Percentiles rank a stretch among this genome's conserved stretches.
phyloP scores from a whole-genome alignment of 306 rosid genomes.

The Heteromeles arbutifolia region DNA sequence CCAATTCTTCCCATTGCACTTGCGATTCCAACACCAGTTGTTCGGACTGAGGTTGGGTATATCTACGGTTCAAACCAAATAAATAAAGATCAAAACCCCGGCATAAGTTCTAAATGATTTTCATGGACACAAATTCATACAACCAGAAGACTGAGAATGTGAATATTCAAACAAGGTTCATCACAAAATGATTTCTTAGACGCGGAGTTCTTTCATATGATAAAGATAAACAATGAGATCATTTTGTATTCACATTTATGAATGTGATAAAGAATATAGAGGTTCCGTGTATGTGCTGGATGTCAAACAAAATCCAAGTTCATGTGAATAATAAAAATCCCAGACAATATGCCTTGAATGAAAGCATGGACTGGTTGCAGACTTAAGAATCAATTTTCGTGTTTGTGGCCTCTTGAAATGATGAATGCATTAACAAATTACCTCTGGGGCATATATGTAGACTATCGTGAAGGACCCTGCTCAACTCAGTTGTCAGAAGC shows the following conservation, averaged over 20 bases:
- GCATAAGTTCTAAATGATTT: neutral
- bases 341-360: neutral
- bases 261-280: too few relatives aligned
- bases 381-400: neutral
- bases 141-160: neutral
- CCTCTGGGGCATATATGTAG: slow-evolving; percentile 98
- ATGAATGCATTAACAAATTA: slow-evolving; percentile 19
- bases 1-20: slow-evolving; percentile 88
- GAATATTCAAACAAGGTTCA: neutral
- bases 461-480: slow-evolving; percentile 65
- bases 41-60: slow-evolving; percentile 83
- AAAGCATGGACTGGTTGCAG: neutral
- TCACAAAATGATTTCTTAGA: neutral
- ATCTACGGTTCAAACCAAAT: slow-evolving; percentile 44
- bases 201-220: neutral
- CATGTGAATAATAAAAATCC: neutral
- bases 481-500: slow-evolving; percentile 84
- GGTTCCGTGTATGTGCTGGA: too few relatives aligned
- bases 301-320: too few relatives aligned
- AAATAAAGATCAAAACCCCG: neutral
- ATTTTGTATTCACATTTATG: too few relatives aligned
- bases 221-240: neutral
- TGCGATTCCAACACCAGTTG: slow-evolving; percentile 92
- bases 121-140: neutral
- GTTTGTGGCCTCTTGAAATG: neutral